Base-by-base conservation (phyloP, 192 early-diverging fungal species). In the Coemansia sp. region DNA sequence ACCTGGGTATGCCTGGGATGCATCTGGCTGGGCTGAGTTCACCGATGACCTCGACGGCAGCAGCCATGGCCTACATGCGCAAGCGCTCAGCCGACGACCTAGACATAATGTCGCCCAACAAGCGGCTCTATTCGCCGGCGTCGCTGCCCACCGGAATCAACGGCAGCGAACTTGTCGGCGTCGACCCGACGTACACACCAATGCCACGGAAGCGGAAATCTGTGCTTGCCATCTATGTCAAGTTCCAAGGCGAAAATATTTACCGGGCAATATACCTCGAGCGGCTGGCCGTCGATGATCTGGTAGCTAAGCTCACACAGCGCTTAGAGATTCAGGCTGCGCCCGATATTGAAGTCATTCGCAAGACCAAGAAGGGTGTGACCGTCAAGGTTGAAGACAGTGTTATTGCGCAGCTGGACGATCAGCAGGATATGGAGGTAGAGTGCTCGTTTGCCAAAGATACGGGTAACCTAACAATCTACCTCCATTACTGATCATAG, bases 221-320 rank as follows among this genome's bases (percentile, higher is more conserved):
- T 37, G 79, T 83, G 23, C 53, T 87, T 22, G 80, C 81, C 13
- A 66, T 87, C 4, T 87, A 83, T 59, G 77, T 80, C 49, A 72
- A 74, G 55, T 82, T 84, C 46, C 73, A 71, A n/a, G 67, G 72
- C 62, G 80, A 83, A 43, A 42, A 69, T 5, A 73, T 83, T 0
- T 83, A 87, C 59, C 69, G 82, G 0, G 88, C 86, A 0, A 64
- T 88, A 12, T 90, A 90, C 57, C 77, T 90, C 3, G 84, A 88
- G 50, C 77, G 72, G 14, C 53, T 80, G 21, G 73, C 80, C 11
- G 66, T 82, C 2, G 61, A 71, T 21, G 79, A 88, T 12, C 64
- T 87, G n/a, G 71, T 66, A 14, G 27, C 69, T 0, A 84, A 84
- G 46, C 57, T 90, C 22, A 59, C 62, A 6, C 70, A 71, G 25